Conservation (phyloP, 129 eudicot genomes). For the Artemisia argyi region DNA sequence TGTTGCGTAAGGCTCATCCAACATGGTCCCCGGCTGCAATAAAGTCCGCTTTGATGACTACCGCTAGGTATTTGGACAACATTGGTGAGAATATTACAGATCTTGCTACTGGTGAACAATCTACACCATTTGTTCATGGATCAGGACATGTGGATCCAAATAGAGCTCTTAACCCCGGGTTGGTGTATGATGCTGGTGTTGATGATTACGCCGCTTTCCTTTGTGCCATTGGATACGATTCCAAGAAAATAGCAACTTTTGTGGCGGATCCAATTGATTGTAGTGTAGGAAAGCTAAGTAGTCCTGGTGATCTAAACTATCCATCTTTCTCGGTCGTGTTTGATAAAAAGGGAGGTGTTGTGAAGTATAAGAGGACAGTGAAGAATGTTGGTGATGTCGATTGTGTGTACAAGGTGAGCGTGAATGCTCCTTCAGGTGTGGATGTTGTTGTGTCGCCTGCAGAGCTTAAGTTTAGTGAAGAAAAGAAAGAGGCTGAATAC, state of each 20-base stretch:
- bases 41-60: conserved; percentile 92
- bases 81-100: conserved; percentile 62
- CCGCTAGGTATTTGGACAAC: conserved; percentile 71
- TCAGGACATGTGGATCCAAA: conserved; percentile 97
- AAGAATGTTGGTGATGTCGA: conserved; percentile 63
- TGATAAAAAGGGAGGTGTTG: conserved; percentile 30
- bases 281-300: conserved; percentile 32
- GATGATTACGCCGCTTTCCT: conserved; percentile 68
- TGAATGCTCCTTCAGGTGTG: conserved; percentile 65
- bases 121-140: conserved; percentile 89
- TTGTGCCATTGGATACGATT: conserved; percentile 79
- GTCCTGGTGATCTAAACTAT: conserved; percentile 83
- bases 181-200: conserved; percentile 65
- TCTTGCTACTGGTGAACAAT: conserved; percentile 76
- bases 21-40: conserved; percentile 84
- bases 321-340: conserved; percentile 83
- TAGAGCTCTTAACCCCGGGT: conserved; percentile 74
- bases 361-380: conserved; percentile 70
- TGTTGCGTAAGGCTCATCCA: conserved; percentile 72
- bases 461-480: conserved; percentile 61
- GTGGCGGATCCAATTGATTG: conserved; percentile 67
- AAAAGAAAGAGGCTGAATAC: conserved; percentile 43
- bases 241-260: conserved; percentile 58
- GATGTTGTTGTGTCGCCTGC: conserved; percentile 73
- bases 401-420: conserved; percentile 63